Percentiles rank a stretch among this genome's conserved stretches.
phyloP scores from a whole-genome alignment of 805 yeast genomes.

The Wickerhamiella slavikovae region DNA sequence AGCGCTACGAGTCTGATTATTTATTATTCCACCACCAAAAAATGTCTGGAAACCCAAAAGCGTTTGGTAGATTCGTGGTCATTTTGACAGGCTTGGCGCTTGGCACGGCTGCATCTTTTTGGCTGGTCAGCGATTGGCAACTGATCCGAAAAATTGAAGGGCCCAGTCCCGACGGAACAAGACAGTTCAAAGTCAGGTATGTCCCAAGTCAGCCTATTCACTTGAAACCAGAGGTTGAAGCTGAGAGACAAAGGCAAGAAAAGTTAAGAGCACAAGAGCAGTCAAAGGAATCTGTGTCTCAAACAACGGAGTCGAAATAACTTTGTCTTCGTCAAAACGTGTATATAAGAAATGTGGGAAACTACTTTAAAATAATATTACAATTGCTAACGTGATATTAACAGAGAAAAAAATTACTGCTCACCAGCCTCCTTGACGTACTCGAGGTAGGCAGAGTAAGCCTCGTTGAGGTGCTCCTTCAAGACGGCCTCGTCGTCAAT shows the following conservation, averaged over 20 bases:
- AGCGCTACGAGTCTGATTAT: too few relatives aligned
- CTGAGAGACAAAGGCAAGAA: not conserved
- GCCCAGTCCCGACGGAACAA: conserved; percentile 8
- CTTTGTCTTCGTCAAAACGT: too few relatives aligned
- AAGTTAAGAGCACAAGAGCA: too few relatives aligned
- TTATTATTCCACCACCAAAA: too few relatives aligned
- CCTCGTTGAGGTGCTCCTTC: conserved; percentile 83
- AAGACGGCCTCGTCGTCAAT: conserved; percentile 79
- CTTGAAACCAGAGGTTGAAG: conserved; percentile 15
- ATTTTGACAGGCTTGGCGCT: not conserved
- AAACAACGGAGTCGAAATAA: too few relatives aligned
- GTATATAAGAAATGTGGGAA: too few relatives aligned
- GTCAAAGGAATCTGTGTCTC: too few relatives aligned
- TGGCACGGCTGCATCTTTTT: not conserved
- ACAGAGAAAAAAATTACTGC: too few relatives aligned
- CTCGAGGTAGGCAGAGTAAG: conserved; percentile 81
- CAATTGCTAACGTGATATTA: too few relatives aligned
- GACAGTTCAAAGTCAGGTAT: conserved; percentile 14
- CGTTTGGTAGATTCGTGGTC: too few relatives aligned
- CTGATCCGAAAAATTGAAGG: conserved; percentile 15
- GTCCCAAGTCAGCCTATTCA: conserved; percentile 13
- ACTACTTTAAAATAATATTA: too few relatives aligned
- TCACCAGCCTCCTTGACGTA: conserved; percentile 42
- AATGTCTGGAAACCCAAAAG: too few relatives aligned
- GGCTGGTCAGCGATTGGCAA: conserved; percentile 11